Conservation (phyloP, 1,284 basidiomycete genomes). For the Malassezia globosa region DNA sequence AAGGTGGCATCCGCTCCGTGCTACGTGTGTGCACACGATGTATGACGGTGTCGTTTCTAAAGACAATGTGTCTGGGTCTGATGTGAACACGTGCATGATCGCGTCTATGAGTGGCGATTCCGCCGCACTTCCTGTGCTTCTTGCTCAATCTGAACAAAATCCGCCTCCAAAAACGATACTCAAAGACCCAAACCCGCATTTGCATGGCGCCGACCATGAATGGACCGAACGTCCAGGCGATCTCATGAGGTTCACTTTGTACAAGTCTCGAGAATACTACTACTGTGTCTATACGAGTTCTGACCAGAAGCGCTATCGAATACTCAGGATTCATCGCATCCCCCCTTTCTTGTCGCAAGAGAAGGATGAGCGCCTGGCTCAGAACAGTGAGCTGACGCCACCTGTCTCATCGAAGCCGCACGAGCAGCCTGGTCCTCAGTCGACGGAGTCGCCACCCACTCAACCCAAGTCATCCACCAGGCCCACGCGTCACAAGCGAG, state of each 20-base stretch:
- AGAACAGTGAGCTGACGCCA: not conserved
- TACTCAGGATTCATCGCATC: slow-evolving; percentile 41
- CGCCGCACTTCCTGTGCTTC: not conserved
- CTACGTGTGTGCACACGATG: too few relatives aligned
- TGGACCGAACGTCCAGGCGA: slow-evolving; percentile 23
- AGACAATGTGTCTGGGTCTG: too few relatives aligned
- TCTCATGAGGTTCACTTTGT: slow-evolving; percentile 40
- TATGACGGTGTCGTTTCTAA: too few relatives aligned
- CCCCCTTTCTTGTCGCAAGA: slow-evolving; percentile 21
- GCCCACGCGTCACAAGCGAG: slow-evolving; percentile 1
- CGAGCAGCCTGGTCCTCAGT: not conserved
- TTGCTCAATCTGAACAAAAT: too few relatives aligned
- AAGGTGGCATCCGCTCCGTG: too few relatives aligned
- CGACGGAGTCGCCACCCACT: not conserved
- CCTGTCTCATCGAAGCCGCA: not conserved
- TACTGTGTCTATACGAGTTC: slow-evolving; percentile 43
- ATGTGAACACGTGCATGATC: too few relatives aligned
- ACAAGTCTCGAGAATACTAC: slow-evolving; percentile 42
- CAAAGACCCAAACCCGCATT: too few relatives aligned
- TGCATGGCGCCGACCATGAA: not conserved
- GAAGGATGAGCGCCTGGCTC: not conserved
- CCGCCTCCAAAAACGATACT: too few relatives aligned
- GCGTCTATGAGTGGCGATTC: not conserved
- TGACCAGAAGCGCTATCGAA: slow-evolving; percentile 37
- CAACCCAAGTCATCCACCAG: not conserved